Evolutionary conservation across 108 stramenopile genomes (phyloP).

Genomic region (Nannochloropsis gaditana): DNA sequence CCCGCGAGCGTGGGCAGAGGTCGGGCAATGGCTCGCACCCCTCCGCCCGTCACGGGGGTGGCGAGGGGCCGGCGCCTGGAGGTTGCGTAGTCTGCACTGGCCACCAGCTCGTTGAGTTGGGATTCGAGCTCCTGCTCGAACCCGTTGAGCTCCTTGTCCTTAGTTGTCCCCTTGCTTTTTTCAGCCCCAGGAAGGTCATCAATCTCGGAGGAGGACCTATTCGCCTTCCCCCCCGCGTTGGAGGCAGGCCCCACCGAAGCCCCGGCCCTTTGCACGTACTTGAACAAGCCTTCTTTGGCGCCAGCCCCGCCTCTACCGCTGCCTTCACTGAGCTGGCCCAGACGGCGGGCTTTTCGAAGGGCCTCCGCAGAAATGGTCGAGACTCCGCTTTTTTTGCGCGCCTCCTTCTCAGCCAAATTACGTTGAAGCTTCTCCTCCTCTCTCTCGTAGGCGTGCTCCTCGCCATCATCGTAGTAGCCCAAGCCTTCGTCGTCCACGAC

Average conservation of each 20-base stretch:
- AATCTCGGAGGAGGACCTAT: neutral
- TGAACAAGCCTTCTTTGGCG: neutral
- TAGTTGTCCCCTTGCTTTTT: neutral
- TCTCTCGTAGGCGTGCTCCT: constrained; percentile 74
- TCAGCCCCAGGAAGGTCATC: neutral
- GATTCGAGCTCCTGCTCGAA: neutral
- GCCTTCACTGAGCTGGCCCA: constrained; percentile 22
- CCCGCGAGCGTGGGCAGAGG: neutral
- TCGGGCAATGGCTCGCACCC: neutral
- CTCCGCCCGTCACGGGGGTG: neutral
- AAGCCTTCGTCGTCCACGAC: constrained; percentile 98
- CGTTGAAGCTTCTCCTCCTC: constrained; percentile 40
- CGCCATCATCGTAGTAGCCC: constrained; percentile 95
- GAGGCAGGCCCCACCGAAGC: neutral
- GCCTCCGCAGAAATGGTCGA: constrained; percentile 11
- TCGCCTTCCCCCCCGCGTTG: neutral
- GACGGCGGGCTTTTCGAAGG: neutral
- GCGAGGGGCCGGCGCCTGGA: neutral
- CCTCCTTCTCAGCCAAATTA: constrained; percentile 10
- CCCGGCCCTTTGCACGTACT: neutral
- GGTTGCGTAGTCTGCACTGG: neutral
- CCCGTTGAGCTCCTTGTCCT: neutral
- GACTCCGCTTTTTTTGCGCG: neutral
- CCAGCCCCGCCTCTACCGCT: constrained; percentile 4
- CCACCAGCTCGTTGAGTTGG: neutral